Percentiles rank a stretch among this genome's conserved stretches.
These are phyloP conservation scores for Venturia aucupariae DNA, from an alignment of 2,329 filamentous ascomycete genomes.

Conservation along the genomic window DNA sequence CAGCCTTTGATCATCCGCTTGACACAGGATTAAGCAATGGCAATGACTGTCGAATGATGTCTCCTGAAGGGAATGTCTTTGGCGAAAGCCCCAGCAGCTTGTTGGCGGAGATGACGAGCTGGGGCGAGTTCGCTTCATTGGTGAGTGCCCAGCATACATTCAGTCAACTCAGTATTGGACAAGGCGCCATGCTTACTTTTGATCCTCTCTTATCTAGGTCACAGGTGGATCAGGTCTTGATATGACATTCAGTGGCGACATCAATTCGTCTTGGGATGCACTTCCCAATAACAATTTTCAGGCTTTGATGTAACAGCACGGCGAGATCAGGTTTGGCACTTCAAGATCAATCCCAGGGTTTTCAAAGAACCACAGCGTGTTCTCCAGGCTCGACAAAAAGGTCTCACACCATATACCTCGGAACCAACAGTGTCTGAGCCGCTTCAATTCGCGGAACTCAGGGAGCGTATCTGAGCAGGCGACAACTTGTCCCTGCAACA, in stretches of 20 bases:
- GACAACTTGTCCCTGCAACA: too few species aligned
- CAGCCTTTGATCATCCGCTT: background rate
- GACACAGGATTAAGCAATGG: background rate
- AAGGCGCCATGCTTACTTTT: background rate
- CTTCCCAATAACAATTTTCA: background rate
- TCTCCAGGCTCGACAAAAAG: too few species aligned
- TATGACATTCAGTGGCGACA: background rate
- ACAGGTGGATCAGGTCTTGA: background rate
- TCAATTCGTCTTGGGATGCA: background rate
- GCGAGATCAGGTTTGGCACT: background rate
- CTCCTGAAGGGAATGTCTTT: slow-evolving; percentile 22
- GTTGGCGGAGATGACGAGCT: slow-evolving; percentile 29
- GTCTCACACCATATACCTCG: too few species aligned
- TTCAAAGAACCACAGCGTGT: too few species aligned
- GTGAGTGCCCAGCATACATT: slow-evolving; percentile 21
- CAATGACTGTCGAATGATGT: slow-evolving; percentile 18
- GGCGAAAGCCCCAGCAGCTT: slow-evolving; percentile 21
- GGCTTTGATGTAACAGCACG: background rate
- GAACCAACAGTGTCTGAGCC: too few species aligned
- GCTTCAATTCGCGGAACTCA: too few species aligned
- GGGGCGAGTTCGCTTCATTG: slow-evolving; percentile 30
- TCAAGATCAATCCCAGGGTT: too few species aligned
- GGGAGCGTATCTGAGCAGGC: too few species aligned
- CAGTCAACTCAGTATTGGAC: too few species aligned
- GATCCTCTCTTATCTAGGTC: background rate